Percentiles rank a stretch among this genome's conserved stretches.
These are phyloP conservation scores for Puya raimondii DNA, from an alignment of 176 grass and related monocot genomes.

Conservation along the genomic window DNA sequence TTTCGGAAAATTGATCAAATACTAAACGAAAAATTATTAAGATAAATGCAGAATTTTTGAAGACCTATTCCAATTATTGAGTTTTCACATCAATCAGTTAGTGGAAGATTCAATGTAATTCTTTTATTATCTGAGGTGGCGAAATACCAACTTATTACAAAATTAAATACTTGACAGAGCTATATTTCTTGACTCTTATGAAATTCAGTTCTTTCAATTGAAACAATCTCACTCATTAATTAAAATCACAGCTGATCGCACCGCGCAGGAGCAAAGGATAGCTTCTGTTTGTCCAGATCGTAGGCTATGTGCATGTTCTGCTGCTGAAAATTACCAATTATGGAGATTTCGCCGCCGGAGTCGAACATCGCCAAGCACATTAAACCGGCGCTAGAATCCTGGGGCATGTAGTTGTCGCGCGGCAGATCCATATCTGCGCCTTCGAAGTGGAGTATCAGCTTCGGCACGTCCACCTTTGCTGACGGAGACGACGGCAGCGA, in stretches of 20 bases:
- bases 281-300: constrained; percentile 36
- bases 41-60: too few species aligned
- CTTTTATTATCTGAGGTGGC: too few species aligned
- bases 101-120: too few species aligned
- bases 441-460: neutral
- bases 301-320: constrained; percentile 51
- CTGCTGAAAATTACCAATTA: constrained; percentile 54
- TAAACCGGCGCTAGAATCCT: constrained; percentile 4
- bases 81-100: too few species aligned
- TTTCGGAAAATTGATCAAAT: too few species aligned
- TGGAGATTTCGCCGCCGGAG: constrained; percentile 1
- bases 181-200: too few species aligned
- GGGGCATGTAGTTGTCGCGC: neutral
- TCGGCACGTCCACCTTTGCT: neutral
- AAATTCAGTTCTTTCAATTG: too few species aligned
- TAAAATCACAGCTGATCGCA: constrained; percentile 14
- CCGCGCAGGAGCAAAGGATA: constrained; percentile 41
- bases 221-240: too few species aligned
- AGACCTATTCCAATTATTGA: too few species aligned
- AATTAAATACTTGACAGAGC: too few species aligned
- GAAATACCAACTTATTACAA: too few species aligned
- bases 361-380: constrained; percentile 26
- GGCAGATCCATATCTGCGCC: neutral
- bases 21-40: too few species aligned
- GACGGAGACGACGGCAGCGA: neutral